Conservation (phyloP, 192 early-diverging fungal genomes). For the Thamnidium elegans region DNA sequence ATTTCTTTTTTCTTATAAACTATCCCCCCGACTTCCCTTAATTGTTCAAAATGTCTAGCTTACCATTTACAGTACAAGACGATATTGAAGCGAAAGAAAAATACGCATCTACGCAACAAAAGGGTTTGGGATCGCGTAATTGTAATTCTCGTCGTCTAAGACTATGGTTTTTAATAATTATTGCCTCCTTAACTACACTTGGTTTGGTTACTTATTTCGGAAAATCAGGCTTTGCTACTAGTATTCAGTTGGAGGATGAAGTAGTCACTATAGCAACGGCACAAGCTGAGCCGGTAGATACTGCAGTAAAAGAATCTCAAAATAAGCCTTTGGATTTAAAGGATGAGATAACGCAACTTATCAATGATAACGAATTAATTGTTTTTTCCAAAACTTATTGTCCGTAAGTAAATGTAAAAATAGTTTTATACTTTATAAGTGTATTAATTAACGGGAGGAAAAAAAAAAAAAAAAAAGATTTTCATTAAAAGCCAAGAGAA, state of each 20-base stretch:
- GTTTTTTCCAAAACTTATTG: constrained; percentile 16
- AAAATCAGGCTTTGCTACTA: not conserved
- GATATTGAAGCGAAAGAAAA: constrained; percentile 11
- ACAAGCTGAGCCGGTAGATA: too few relatives aligned
- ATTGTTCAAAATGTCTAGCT: not conserved
- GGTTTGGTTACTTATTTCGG: not conserved
- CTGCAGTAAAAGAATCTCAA: not conserved
- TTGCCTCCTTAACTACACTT: not conserved
- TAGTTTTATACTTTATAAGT: not conserved
- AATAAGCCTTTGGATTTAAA: not conserved
- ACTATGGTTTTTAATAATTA: not conserved
- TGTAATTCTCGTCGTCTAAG: not conserved
- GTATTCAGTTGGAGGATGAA: too few relatives aligned
- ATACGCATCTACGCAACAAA: not conserved
- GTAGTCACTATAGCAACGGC: too few relatives aligned
- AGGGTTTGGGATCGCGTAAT: too few relatives aligned
- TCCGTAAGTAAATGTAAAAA: not conserved
- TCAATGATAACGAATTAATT: not conserved
- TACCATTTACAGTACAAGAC: constrained; percentile 12
- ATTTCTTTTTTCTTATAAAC: not conserved
- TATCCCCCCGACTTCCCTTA: too few relatives aligned
- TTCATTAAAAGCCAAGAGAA: constrained; percentile 9
- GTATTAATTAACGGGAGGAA: not conserved
- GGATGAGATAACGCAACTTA: not conserved
- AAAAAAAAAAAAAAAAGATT: not conserved